Conservation (phyloP, 805 yeast species). For the Blastobotrys robertii region DNA sequence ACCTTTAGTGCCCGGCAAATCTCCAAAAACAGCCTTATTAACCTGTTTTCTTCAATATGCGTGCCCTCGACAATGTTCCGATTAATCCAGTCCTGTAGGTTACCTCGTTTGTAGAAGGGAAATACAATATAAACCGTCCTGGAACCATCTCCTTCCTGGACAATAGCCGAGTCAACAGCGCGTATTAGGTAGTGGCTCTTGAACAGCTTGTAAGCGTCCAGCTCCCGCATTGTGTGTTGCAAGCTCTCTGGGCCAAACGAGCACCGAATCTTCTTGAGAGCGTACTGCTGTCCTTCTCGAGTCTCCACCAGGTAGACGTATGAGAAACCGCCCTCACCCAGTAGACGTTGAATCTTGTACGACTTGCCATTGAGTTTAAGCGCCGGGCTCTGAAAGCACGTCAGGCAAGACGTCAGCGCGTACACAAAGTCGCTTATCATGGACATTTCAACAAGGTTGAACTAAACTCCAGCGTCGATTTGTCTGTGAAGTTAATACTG, state of each 20-base stretch:
- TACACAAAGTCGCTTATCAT: conserved; percentile 21
- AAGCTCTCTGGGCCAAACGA: conserved; percentile 77
- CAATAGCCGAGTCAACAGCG: conserved; percentile 59
- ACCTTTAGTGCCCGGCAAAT: conserved; percentile 64
- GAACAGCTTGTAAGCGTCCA: conserved; percentile 65
- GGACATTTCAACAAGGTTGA: too few species aligned
- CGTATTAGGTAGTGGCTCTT: conserved; percentile 54
- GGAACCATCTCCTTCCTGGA: conserved; percentile 68
- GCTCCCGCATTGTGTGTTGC: conserved; percentile 64
- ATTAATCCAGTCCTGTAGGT: conserved; percentile 74
- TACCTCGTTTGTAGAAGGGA: conserved; percentile 66
- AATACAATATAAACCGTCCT: conserved; percentile 67
- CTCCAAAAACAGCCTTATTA: conserved; percentile 53
- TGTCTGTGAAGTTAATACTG: too few species aligned
- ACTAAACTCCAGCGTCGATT: too few species aligned
- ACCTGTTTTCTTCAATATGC: conserved; percentile 51
- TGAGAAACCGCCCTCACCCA: conserved; percentile 88
- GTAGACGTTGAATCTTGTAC: conserved; percentile 55
- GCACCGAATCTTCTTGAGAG: conserved; percentile 79
- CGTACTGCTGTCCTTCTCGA: conserved; percentile 42
- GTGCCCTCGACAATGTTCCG: conserved; percentile 46
- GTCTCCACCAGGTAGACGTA: conserved; percentile 69
- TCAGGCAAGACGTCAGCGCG: conserved; percentile 27
- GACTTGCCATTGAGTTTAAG: conserved; percentile 51
- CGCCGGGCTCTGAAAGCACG: conserved; percentile 40